Base-by-base conservation (phyloP, 2,329 filamentous ascomycete genomes). In the Aureobasidium musti region DNA sequence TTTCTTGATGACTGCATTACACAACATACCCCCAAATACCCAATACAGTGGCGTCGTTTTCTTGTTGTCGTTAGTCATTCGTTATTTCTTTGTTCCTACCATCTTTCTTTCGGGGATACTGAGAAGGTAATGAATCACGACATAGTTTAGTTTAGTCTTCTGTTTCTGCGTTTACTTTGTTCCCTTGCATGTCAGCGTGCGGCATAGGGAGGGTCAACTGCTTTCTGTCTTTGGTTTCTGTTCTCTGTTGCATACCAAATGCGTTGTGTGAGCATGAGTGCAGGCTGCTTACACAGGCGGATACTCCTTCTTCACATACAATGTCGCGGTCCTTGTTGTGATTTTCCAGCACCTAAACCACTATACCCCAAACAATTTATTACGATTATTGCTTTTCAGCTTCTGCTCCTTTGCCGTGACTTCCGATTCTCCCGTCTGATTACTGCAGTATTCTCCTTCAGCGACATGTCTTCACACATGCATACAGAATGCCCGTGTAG, bases 11-110 rank as follows among this genome's bases (percentile, higher is more conserved):
- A 26, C 41, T 53, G 60, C 60, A 53, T 41, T 28, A 43, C 28
- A 50, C 49, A 54, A 65, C 30, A 65, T 45, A 53, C 41, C 37
- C 54, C 54, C 54, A 57, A 60, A 60, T 60, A 60, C 56, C 56
- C 50, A 43, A 37, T 19, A 41, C 52, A 56, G 52, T 23, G 26
- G 60, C 45, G 45, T 63, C 37, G 39, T 23, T 52, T 63, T 52
- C 2, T 43, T 21, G 23, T 33, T 33, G 35, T 39, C 17, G 35
- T 39, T 39, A 30, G 14, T 39, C 39, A 11, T 39, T 28, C 41
- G n/a, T 41, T 47, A 17, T 49, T 21, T 26, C 28, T 63, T 56
- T 56, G 23, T 39, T 65, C 23, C 6, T 11, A 11, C 30, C 17
- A 5, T 28, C 3, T 23, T 26, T 33, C 10, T 37, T 23, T 1